phyloP scores from a whole-genome alignment of 2,329 filamentous ascomycete species.

The Trichophyton schoenleinii region DNA sequence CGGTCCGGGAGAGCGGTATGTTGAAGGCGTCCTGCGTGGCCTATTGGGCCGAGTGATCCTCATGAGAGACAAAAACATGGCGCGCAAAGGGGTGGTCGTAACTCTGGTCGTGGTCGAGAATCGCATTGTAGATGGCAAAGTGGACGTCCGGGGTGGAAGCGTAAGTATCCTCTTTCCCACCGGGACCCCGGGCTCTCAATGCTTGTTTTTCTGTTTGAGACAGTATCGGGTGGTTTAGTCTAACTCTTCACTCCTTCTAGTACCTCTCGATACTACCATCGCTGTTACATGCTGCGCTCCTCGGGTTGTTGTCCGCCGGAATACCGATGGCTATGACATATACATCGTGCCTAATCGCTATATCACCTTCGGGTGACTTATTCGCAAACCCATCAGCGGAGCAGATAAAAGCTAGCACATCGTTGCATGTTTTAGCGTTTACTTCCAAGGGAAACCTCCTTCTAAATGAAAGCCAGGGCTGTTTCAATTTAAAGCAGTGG shows the following conservation, averaged over 20 bases:
- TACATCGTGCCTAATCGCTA: slow-evolving; percentile 52
- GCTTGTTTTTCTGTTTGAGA: neutral
- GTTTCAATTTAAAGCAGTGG: slow-evolving; percentile 66
- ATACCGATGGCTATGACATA: slow-evolving; percentile 66
- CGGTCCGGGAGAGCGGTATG: slow-evolving; percentile 70
- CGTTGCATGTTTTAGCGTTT: slow-evolving; percentile 73
- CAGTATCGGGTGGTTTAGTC: neutral
- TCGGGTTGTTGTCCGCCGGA: slow-evolving; percentile 69
- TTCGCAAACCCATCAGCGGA: slow-evolving; percentile 50
- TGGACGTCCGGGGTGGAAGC: slow-evolving; percentile 26
- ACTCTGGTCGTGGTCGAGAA: slow-evolving; percentile 32
- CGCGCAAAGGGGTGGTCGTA: slow-evolving; percentile 32
- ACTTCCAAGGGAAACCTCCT: slow-evolving; percentile 61
- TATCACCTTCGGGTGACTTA: slow-evolving; percentile 35
- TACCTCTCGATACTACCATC: slow-evolving; percentile 69
- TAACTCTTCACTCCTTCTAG: slow-evolving; percentile 30
- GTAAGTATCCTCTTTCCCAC: slow-evolving; percentile 19
- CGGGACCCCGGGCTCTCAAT: neutral
- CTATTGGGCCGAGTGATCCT: slow-evolving; percentile 30
- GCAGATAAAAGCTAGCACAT: slow-evolving; percentile 51
- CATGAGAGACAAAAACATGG: slow-evolving; percentile 31
- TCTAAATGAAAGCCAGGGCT: slow-evolving; percentile 68
- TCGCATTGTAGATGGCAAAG: slow-evolving; percentile 19
- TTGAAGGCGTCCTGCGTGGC: slow-evolving; percentile 47
- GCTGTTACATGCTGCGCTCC: slow-evolving; percentile 64